Base-by-base conservation (phyloP, 2,329 filamentous ascomycete genomes). In the Neopestalotiopsis sp. region DNA sequence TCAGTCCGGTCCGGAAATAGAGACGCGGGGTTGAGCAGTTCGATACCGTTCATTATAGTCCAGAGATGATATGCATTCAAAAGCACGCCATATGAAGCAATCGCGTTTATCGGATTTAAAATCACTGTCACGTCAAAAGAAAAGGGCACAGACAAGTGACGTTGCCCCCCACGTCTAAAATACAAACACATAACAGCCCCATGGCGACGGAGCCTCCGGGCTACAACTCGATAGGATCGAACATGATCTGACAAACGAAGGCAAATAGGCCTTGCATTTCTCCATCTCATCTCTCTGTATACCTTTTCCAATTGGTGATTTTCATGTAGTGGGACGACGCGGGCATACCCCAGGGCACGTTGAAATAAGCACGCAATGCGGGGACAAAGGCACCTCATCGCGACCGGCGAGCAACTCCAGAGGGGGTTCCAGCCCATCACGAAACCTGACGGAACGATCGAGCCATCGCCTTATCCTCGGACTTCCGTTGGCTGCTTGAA, bases 281-380 rank as follows among this genome's bases (percentile, higher is more conserved):
- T 38, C 34, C 14, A 24, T 53, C n/a, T 9, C 45, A 3, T 24
- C 45, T 53, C 20, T 20, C 20, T 4, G 14, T 53, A 6, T 28
- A 28, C 3, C 45, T 53, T 10, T 53, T 20, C 20, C 45, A 2
- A 53, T 49, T 53, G 45, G 45, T 2, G 17, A 9, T 24, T 53
- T 53, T 7, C 4, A 6, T 53, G 45, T 14, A 62, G 32, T 62
- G 59, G 59, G 32, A 62, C 59, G 17, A 28, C 24, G 24, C 24
- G 28, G 14, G 14, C 17, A 20, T n/a, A 10, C 59, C n/a, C 24
- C 24, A 28, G 40, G 34, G 59, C 30, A 40, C 30, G 32, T 62
- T 38, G 59, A 62, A 62, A 38, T 62, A 62, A 62, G 59, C 65
- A 67, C 65, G 65, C 65, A 59, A 67, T 67, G 65, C 65, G 56